Evolutionary conservation across 2,329 filamentous ascomycete species (phyloP).

Genomic region (Tricladium varicosporioides): DNA sequence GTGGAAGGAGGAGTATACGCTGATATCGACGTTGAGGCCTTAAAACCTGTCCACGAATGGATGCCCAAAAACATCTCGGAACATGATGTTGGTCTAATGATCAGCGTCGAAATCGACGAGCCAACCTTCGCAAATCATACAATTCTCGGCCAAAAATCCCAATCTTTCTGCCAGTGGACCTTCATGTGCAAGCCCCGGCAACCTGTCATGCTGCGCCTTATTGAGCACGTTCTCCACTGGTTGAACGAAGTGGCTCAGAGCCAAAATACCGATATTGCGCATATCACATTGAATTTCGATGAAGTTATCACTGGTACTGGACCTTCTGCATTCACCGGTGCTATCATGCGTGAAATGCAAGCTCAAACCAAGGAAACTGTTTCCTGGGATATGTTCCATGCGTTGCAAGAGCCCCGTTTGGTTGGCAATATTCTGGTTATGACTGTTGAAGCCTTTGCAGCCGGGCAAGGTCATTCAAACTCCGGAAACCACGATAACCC

Average conservation of each 20-base stretch:
- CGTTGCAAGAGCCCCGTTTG: conserved; percentile 61
- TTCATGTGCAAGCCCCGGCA: conserved; percentile 66
- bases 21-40: conserved; percentile 56
- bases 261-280: conserved; percentile 54
- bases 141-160: conserved; percentile 63
- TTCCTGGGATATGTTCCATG: conserved; percentile 63
- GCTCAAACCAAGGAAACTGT: conserved; percentile 43
- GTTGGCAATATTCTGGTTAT: conserved; percentile 62
- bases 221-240: conserved; percentile 67
- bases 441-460: conserved; percentile 68
- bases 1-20: conserved; percentile 51
- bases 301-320: conserved; percentile 69
- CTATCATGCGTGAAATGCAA: conserved; percentile 62
- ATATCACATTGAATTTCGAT: conserved; percentile 64
- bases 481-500: conserved; percentile 65
- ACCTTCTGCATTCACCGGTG: conserved; percentile 64
- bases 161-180: conserved; percentile 72
- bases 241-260: conserved; percentile 54
- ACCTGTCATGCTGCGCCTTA: conserved; percentile 63
- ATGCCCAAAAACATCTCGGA: conserved; percentile 60
- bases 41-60: conserved; percentile 51
- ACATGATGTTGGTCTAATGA: conserved; percentile 62
- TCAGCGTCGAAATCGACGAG: conserved; percentile 68
- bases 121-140: conserved; percentile 60
- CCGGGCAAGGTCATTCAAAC: conserved; percentile 68